These are phyloP conservation scores for Ganoderma sinense DNA, from an alignment of 1,284 basidiomycete genomes.

Conservation along the genomic window DNA sequence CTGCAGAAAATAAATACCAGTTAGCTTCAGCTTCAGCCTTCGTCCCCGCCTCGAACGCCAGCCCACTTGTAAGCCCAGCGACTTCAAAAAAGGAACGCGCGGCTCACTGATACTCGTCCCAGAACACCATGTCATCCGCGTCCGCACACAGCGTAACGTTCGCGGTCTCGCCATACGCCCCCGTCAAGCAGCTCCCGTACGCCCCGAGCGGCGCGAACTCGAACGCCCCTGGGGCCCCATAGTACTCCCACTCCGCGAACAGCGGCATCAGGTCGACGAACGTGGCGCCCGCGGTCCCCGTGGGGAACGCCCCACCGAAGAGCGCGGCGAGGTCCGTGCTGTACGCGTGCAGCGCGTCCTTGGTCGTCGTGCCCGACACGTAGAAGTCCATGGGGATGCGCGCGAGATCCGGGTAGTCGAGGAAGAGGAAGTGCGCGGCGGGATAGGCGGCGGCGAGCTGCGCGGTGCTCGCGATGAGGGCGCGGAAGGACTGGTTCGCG, in stretches of 20 bases:
- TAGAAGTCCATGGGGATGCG: conserved; percentile 15
- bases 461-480: conserved; percentile 5
- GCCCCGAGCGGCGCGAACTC: conserved; percentile 15
- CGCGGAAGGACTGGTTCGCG: conserved; percentile 12
- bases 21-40: background rate
- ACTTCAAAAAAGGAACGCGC: no score
- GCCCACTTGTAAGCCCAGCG: no score
- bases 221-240: conserved; percentile 8
- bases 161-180: conserved; percentile 13
- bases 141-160: conserved; percentile 13
- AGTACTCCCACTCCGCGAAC: conserved; percentile 14
- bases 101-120: conserved; percentile 24
- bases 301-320: background rate
- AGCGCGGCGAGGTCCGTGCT: conserved; percentile 10
- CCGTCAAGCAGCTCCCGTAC: conserved; percentile 21
- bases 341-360: conserved; percentile 1
- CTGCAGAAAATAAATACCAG: background rate
- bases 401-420: conserved; percentile 14
- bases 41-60: no score
- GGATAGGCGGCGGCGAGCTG: conserved; percentile 11
- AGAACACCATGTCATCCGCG: conserved; percentile 12
- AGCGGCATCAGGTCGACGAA: conserved; percentile 13
- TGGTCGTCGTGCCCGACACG: background rate
- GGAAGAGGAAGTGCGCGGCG: conserved; percentile 13
- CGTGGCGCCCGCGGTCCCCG: background rate